Evolutionary conservation across 805 yeast species (phyloP).

Genomic region (Candida khao-thaluensis): DNA sequence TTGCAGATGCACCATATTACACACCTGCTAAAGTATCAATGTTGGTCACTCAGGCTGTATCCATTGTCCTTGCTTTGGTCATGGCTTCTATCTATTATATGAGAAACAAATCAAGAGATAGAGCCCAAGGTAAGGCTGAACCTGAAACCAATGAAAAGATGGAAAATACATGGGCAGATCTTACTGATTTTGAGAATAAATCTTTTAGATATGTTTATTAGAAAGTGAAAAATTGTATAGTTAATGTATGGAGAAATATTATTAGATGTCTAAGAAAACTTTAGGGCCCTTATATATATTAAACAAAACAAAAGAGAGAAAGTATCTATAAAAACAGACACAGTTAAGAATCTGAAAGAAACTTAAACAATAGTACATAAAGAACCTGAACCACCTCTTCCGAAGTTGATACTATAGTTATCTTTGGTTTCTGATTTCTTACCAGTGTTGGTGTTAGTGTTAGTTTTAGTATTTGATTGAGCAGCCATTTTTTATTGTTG

Average conservation of each 20-base stretch:
- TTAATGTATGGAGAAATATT: too few relatives aligned
- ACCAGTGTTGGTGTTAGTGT: not conserved
- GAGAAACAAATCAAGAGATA: slow-evolving; percentile 40
- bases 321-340: too few relatives aligned
- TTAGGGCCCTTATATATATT: too few relatives aligned
- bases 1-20: slow-evolving; percentile 26
- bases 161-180: slow-evolving; percentile 39
- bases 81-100: slow-evolving; percentile 24
- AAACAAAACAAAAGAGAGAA: too few relatives aligned
- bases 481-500: slow-evolving; percentile 3
- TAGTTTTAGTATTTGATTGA: not conserved
- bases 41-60: slow-evolving; percentile 21
- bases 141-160: too few relatives aligned
- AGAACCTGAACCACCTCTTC: slow-evolving; percentile 1
- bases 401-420: not conserved
- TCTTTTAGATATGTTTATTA: slow-evolving; percentile 37
- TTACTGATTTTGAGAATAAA: slow-evolving; percentile 44
- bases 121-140: too few relatives aligned
- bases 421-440: slow-evolving; percentile 3
- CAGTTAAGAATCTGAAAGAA: too few relatives aligned
- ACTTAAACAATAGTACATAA: slow-evolving; percentile 6
- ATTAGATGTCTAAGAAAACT: too few relatives aligned
- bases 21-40: slow-evolving; percentile 21
- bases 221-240: too few relatives aligned
- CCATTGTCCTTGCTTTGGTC: slow-evolving; percentile 35